Percentiles rank a stretch among this genome's conserved stretches.
Conservation (phyloP, 139 green algal species). For the Zygnema circumcarinatum region DNA sequence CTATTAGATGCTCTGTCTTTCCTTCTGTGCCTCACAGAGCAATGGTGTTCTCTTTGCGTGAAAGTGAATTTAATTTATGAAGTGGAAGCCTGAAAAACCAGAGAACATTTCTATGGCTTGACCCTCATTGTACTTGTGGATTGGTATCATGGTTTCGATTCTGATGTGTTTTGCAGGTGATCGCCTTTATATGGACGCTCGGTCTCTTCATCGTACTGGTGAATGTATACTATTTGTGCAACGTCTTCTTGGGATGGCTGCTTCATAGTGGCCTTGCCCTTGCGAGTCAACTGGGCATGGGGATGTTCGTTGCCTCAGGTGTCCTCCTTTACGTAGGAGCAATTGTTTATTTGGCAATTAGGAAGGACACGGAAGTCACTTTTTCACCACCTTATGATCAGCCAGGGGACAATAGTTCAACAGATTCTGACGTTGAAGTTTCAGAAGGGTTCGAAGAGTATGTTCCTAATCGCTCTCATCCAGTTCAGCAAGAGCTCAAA, state of each 20-base stretch:
- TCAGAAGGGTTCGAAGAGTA: neutral
- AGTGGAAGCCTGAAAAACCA: no score
- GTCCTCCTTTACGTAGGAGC: slow-evolving; percentile 15
- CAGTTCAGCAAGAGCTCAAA: neutral
- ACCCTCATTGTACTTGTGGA: no score
- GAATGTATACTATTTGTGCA: slow-evolving; percentile 42
- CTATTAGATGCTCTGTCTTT: no score
- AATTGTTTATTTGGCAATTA: slow-evolving; percentile 31
- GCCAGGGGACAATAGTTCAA: neutral
- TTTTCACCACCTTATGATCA: slow-evolving; percentile 20
- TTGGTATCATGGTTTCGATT: no score
- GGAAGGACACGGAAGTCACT: slow-evolving; percentile 40
- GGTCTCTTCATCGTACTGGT: slow-evolving; percentile 44
- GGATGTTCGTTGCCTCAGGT: slow-evolving; percentile 11
- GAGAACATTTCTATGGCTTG: no score
- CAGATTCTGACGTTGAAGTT: neutral
- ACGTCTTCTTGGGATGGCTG: slow-evolving; percentile 26
- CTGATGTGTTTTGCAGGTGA: slow-evolving; percentile 37
- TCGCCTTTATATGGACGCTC: slow-evolving; percentile 11
- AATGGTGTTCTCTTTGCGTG: no score
- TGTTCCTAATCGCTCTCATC: neutral
- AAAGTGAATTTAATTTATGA: no score
- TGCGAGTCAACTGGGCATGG: neutral
- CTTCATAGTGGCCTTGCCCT: neutral
- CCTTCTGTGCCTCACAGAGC: no score